Conservation (phyloP, 495 filamentous ascomycete genomes). For the Penicillium pulvis region DNA sequence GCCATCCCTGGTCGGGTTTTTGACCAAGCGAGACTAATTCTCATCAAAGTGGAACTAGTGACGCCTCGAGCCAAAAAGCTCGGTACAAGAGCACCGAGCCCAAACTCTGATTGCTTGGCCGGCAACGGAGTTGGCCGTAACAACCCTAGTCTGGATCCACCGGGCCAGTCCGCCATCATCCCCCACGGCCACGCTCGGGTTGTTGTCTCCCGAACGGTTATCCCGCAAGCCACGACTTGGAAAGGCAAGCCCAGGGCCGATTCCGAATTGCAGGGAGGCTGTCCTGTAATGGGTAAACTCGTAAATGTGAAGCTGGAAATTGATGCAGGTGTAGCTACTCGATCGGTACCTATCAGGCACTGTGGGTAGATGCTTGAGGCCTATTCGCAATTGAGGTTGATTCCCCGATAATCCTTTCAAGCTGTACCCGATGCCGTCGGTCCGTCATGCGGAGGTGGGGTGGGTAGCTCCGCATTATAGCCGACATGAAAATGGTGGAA, state of each 20-base stretch:
- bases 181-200: slow-evolving; percentile 9
- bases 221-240: background rate
- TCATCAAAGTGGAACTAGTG: background rate
- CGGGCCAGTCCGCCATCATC: background rate
- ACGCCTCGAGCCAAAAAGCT: background rate
- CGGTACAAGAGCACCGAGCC: slow-evolving; percentile 5
- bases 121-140: slow-evolving; percentile 17
- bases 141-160: slow-evolving; percentile 10
- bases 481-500: background rate
- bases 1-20: background rate
- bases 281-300: no score
- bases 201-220: slow-evolving; percentile 13
- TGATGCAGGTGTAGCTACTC: no score
- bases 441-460: background rate
- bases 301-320: no score
- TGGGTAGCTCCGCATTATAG: background rate
- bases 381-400: no score
- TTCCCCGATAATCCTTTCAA: background rate
- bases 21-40: background rate
- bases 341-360: no score
- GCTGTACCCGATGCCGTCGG: background rate
- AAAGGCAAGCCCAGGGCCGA: no score
- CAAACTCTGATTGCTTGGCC: slow-evolving; percentile 4
- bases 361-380: no score
- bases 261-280: no score